A percentile compares a stretch with the other conserved stretches of the same genome.
Conservation (phyloP, 179 eudicot species). For the Carnegiea gigantea region DNA sequence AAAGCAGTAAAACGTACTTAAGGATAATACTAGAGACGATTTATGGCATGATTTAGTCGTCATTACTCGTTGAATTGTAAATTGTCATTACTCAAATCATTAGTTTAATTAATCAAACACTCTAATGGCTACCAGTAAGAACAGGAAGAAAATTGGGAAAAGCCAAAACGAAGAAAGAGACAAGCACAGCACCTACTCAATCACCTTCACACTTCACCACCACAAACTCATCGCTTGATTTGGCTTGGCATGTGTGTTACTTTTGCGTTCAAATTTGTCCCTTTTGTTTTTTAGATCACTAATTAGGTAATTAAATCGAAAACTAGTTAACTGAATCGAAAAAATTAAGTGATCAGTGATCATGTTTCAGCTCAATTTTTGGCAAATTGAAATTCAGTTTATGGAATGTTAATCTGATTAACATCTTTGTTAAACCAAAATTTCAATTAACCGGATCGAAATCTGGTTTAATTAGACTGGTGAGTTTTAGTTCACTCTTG, state of each 20-base stretch:
- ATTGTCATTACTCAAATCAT: not conserved
- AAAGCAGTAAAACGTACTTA: not conserved
- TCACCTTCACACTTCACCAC: slow-evolving; percentile 7
- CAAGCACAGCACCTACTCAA: slow-evolving; percentile 5
- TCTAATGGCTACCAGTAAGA: slow-evolving; percentile 6
- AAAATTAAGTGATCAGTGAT: no score
- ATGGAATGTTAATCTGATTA: no score
- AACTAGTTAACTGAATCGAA: no score
- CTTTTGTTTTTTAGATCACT: not conserved
- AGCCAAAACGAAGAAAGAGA: slow-evolving; percentile 9
- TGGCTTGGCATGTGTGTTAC: not conserved
- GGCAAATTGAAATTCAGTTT: no score
- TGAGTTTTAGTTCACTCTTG: no score
- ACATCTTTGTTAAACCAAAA: not conserved
- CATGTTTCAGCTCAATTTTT: no score
- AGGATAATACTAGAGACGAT: not conserved
- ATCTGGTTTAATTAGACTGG: no score
- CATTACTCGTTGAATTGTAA: not conserved
- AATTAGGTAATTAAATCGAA: no score
- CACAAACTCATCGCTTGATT: not conserved
- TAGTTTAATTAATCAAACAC: slow-evolving; percentile 7
- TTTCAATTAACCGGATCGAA: not conserved
- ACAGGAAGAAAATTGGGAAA: not conserved
- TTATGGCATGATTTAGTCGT: not conserved
- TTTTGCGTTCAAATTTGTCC: not conserved